phyloP scores from a whole-genome alignment of 352 stramenopile genomes.

The Peronospora belbahrii region DNA sequence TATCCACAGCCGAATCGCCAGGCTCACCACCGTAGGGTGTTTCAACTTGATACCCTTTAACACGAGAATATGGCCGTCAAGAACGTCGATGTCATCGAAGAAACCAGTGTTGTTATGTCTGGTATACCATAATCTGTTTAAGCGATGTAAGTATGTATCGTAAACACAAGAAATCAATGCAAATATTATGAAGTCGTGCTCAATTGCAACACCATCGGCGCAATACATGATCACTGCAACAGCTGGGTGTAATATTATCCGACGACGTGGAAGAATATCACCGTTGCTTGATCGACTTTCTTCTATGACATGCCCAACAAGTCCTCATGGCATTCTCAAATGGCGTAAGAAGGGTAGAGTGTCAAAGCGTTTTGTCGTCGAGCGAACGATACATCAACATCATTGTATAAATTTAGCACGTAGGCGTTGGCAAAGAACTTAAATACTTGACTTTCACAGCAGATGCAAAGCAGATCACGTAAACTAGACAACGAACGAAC shows the following conservation, averaged over 20 bases:
- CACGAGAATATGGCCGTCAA: conserved; percentile 25
- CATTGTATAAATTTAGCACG: too few species aligned
- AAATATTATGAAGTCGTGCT: conserved; percentile 20
- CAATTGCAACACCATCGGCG: conserved; percentile 12
- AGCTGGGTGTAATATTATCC: not conserved
- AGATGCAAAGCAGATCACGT: too few species aligned
- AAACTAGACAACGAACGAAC: too few species aligned
- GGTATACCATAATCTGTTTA: conserved; percentile 4
- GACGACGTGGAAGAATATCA: conserved; percentile 1
- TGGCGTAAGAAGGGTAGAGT: too few species aligned
- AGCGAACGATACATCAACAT: too few species aligned
- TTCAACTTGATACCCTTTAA: conserved; percentile 22
- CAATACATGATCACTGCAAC: not conserved
- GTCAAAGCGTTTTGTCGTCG: not conserved
- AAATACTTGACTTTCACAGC: too few species aligned
- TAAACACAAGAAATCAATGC: conserved; percentile 16
- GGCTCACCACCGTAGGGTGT: conserved; percentile 21
- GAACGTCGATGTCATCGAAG: conserved; percentile 23
- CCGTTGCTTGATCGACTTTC: conserved; percentile 18
- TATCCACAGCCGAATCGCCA: conserved; percentile 22
- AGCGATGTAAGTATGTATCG: conserved; percentile 17
- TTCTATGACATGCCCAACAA: conserved; percentile 7
- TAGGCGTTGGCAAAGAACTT: too few species aligned
- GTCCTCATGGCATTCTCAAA: conserved; percentile 9
- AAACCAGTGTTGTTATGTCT: conserved; percentile 25